Evolutionary conservation across 2,329 filamentous ascomycete genomes (phyloP), one percentile per base, ranked within the genome.

Genomic region (Arthrobotrys conoides): DNA sequence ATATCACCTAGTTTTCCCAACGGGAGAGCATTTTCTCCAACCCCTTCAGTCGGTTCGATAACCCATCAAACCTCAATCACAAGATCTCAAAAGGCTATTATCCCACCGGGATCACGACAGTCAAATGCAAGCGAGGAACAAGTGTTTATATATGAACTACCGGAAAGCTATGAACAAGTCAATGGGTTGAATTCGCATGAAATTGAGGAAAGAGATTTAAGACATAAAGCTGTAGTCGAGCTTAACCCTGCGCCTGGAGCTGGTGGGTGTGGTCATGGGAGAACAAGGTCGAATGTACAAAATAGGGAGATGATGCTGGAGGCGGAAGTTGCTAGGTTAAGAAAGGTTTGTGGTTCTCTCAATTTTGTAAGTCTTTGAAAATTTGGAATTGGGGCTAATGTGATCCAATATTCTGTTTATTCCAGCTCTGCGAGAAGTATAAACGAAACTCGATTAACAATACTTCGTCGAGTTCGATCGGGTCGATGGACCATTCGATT

Each of bases 111-210:
- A 16, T 77, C 73, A 18, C 24, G 73, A 16, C 73, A 77, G 27
- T 77, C 73, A 0, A 49, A 63, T 16, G 27, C 67, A 1, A 77
- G 73, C 33, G 73, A 77, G 36, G 73, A 77, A 14, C 61, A 67
- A 14, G 57, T 24, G 12, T 77, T 67, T 33, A 22, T 59, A 33
- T 27, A 61, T 12, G 73, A 77, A 30, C 48, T 77, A 38, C 73
- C 73, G n/a, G 73, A 77, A 30, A 77, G 73, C 30, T 63, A 49
- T 22, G 73, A 77, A 48, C 73, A 77, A 24, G 67, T 77, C 5
- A 77, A 77, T 14, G 73, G 73, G 14, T 53, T 77, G 61, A 77
- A 77, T 38, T 59, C 73, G 36, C 67, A 67, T 55, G 67, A 77
- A 49, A 77, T 77, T 16, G 73, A 77, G 27, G 73, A 77, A 20